phyloP scores from a whole-genome alignment of 148 eudicot species.

The Selenicereus undatus region DNA sequence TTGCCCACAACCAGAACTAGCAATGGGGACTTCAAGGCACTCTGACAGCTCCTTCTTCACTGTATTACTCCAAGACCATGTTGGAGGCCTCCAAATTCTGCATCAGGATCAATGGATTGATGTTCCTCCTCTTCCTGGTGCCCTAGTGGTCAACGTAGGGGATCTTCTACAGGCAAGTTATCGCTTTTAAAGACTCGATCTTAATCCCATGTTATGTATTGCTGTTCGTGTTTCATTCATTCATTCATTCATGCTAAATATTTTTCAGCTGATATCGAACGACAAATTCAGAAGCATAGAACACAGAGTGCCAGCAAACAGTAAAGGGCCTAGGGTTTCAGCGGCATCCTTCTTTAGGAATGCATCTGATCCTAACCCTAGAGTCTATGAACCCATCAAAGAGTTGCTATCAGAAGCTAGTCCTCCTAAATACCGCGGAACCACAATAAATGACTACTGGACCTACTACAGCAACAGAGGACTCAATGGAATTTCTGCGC shows the following conservation, averaged over 20 bases:
- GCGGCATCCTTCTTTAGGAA: slow-evolving; percentile 43
- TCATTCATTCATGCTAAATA: background rate
- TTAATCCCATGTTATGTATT: no score
- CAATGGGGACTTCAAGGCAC: slow-evolving; percentile 35
- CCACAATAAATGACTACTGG: background rate
- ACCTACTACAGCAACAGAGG: background rate
- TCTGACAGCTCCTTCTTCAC: slow-evolving; percentile 32
- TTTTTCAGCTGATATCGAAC: slow-evolving; percentile 36
- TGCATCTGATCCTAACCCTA: background rate
- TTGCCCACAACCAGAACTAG: slow-evolving; percentile 47
- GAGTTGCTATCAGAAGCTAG: background rate
- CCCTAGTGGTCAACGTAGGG: slow-evolving; percentile 38
- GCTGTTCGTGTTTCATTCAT: background rate
- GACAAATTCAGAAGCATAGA: slow-evolving; percentile 43
- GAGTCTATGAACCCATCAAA: background rate
- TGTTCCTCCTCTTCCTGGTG: slow-evolving; percentile 33
- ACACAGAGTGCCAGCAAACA: slow-evolving; percentile 38
- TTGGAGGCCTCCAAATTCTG: slow-evolving; percentile 39
- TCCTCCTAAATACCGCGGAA: background rate
- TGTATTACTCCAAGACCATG: slow-evolving; percentile 31
- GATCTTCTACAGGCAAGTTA: slow-evolving; percentile 40
- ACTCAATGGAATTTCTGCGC: slow-evolving; percentile 4
- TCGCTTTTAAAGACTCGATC: background rate
- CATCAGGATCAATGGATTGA: slow-evolving; percentile 35
- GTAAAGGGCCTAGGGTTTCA: slow-evolving; percentile 39